phyloP scores from a whole-genome alignment of 2,329 filamentous ascomycete genomes.

The Gremmenia infestans region DNA sequence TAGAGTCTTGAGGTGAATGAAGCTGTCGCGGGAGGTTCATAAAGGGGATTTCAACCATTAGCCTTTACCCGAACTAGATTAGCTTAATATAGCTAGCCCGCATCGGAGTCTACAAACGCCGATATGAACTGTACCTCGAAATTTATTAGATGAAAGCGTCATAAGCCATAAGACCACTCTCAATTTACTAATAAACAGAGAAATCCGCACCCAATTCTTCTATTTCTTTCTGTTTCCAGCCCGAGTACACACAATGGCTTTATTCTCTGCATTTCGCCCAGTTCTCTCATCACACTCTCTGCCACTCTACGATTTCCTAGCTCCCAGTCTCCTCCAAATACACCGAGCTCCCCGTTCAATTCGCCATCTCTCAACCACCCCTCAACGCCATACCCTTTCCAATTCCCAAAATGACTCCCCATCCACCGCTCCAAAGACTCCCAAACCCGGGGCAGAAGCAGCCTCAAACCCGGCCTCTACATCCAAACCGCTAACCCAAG shows the following conservation, averaged over 20 bases:
- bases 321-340: constrained; percentile 31
- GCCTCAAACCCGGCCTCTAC: constrained; percentile 12
- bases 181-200: neutral
- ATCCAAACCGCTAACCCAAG: constrained; percentile 52
- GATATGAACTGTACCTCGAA: neutral
- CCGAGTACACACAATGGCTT: constrained; percentile 11
- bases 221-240: neutral
- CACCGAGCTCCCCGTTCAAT: constrained; percentile 12
- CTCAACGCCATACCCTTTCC: neutral
- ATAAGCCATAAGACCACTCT: neutral
- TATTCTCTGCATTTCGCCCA: constrained; percentile 11
- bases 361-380: constrained; percentile 21
- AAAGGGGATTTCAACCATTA: neutral
- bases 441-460: constrained; percentile 31
- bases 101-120: neutral
- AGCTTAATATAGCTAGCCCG: neutral
- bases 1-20: neutral
- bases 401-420: constrained; percentile 1
- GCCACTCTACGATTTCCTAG: constrained; percentile 36
- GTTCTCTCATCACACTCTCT: constrained; percentile 8
- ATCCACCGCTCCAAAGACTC: constrained; percentile 24
- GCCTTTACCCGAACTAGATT: neutral
- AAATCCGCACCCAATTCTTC: neutral
- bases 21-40: neutral
- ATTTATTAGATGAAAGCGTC: neutral